Evolutionary conservation across 345 rosid species (phyloP), one percentile per base, ranked within the genome.

Genomic region (Barbarea vulgaris): DNA sequence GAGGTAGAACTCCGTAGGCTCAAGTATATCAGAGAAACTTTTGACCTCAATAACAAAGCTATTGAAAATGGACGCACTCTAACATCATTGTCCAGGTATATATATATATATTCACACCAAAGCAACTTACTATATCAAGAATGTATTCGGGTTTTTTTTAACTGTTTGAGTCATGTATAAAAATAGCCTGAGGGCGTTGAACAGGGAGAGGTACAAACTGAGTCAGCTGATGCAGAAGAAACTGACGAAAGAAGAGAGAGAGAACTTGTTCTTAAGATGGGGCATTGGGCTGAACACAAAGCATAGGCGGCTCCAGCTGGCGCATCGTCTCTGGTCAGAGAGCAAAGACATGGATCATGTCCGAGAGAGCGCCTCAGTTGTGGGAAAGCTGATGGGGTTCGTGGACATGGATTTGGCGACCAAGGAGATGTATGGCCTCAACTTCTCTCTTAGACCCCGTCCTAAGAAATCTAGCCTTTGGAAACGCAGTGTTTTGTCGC

Each of bases 1-100:
- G 97, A 92, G 76, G 97, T 89, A 18, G 99, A 95, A 83, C 87
- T 79, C 67, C 86, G 91, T 70, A 84, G 96, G 72, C 75, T 95
- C 59, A 64, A 84, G 71, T 85, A 87, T 76, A 85, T 92, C 6
- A 89, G 81, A 84, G 83, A 87, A 44, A 78, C 84, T 10, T 91
- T 84, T 70, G 68, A 75, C 56, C 77, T 46, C 31, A 85, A 87
- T 19, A 82, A 64, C 69, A 82, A 80, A 77, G 67, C 90, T 7
- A 55, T 81, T n/a, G 96, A 80, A 56, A 84, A 88, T 33, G 91
- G 89, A 62, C 81, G 77, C 48, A 59, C 67, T 22, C 51, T 85
- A 22, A 75, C 84, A 57, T 64, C 79, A 10, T 58, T 77, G 72
- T 86, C 87, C 27, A 91, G 98, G 98, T 31, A 31, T 31, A 31